Evolutionary conservation across 441 rosid genomes (phyloP).

Genomic region (Gossypium schwendimanii): DNA sequence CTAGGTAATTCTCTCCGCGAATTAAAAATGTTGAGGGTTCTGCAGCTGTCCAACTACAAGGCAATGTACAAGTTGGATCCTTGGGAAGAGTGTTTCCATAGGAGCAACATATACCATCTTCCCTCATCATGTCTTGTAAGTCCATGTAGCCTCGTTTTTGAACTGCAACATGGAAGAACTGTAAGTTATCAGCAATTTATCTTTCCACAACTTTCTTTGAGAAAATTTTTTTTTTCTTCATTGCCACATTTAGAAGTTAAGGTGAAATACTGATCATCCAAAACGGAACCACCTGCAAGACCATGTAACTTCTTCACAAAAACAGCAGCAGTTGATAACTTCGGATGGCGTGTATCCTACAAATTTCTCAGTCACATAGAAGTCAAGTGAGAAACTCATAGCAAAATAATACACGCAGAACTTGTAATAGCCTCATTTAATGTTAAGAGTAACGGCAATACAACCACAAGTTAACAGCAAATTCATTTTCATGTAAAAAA

Average conservation of each 20-base stretch:
- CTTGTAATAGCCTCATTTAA: neutral
- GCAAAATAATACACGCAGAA: conserved; percentile 7
- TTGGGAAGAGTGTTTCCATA: conserved; percentile 80
- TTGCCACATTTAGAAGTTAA: conserved; percentile 9
- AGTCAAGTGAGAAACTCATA: conserved; percentile 20
- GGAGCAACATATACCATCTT: conserved; percentile 52
- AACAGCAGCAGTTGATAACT: conserved; percentile 65
- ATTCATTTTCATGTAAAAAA: conserved; percentile 1
- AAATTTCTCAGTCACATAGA: conserved; percentile 9
- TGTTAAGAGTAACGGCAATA: neutral
- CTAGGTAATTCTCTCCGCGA: conserved; percentile 78
- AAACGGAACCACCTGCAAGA: conserved; percentile 63
- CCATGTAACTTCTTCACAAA: conserved; percentile 84
- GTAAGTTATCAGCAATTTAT: conserved; percentile 14
- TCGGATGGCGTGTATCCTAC: conserved; percentile 71
- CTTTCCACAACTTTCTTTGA: conserved; percentile 9
- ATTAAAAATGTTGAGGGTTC: conserved; percentile 84
- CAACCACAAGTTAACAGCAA: conserved; percentile 10
- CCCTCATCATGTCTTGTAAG: conserved; percentile 64
- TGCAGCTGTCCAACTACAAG: conserved; percentile 74
- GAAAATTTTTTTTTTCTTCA: neutral
- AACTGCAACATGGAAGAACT: conserved; percentile 37
- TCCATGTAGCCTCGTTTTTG: conserved; percentile 91
- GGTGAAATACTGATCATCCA: conserved; percentile 15
- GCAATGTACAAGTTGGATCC: conserved; percentile 54